Conservation (phyloP, 805 yeast species). For the Hemisphaericaspora nanyangensis region DNA sequence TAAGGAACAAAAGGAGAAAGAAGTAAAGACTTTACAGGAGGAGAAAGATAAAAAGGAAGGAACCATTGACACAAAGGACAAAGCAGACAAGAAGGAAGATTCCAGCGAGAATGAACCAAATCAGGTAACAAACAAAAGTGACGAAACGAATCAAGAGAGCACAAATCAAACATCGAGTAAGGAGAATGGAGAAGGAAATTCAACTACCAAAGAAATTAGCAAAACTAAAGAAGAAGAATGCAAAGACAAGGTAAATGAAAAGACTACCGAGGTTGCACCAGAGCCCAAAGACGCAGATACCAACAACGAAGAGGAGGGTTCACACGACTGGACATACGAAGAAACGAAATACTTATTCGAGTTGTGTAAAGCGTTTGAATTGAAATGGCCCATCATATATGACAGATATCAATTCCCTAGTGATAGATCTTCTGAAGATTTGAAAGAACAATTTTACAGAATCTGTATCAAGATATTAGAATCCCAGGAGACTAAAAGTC, state of each 20-base stretch:
- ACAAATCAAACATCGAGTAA: no score
- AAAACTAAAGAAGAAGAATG: background rate
- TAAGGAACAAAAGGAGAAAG: conserved; percentile 5
- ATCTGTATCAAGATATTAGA: conserved; percentile 55
- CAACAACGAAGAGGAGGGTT: conserved; percentile 1
- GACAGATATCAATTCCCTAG: conserved; percentile 48
- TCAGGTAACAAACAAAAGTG: background rate
- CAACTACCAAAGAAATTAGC: background rate
- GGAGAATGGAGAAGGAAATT: background rate
- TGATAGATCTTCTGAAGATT: conserved; percentile 62
- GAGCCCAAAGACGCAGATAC: conserved; percentile 28
- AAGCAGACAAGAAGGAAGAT: background rate
- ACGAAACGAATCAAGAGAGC: background rate
- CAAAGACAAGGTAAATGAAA: conserved; percentile 15
- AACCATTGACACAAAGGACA: background rate
- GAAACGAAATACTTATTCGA: conserved; percentile 81
- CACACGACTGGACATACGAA: conserved; percentile 61
- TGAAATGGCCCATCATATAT: conserved; percentile 64
- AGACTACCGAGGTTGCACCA: conserved; percentile 12
- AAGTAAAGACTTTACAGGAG: conserved; percentile 1
- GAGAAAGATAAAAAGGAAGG: conserved; percentile 21
- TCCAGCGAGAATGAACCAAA: conserved; percentile 13
- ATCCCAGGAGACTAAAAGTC: conserved; percentile 36
- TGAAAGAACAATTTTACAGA: conserved; percentile 76
- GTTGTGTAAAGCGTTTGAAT: conserved; percentile 55